Evolutionary conservation across 805 yeast genomes (phyloP).

Genomic region (Hanseniaspora singularis): DNA sequence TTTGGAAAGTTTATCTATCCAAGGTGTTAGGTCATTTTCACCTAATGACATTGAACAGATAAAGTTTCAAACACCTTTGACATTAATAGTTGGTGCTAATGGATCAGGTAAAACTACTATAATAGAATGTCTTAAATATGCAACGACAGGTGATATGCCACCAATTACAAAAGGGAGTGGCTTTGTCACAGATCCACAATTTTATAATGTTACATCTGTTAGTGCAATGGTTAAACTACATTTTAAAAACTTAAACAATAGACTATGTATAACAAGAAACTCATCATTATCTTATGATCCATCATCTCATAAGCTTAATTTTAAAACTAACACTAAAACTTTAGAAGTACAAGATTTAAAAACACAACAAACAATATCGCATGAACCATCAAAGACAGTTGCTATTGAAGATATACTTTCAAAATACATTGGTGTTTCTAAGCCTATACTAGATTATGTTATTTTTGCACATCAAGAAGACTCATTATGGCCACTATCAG

Average conservation of each 20-base stretch:
- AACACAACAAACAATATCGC: slow-evolving; percentile 52
- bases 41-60: slow-evolving; percentile 75
- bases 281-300: slow-evolving; percentile 60
- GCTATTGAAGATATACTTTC: slow-evolving; percentile 81
- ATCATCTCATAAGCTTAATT: slow-evolving; percentile 50
- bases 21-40: slow-evolving; percentile 85
- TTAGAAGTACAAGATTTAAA: slow-evolving; percentile 71
- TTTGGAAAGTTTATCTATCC: slow-evolving; percentile 51
- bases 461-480: slow-evolving; percentile 97
- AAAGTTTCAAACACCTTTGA: slow-evolving; percentile 79
- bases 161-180: slow-evolving; percentile 96
- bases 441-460: slow-evolving; percentile 79
- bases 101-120: slow-evolving; percentile 96
- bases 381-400: slow-evolving; percentile 67
- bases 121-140: slow-evolving; percentile 85
- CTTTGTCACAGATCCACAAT: slow-evolving; percentile 82
- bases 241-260: slow-evolving; percentile 34
- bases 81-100: slow-evolving; percentile 88
- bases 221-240: slow-evolving; percentile 81
- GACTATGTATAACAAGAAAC: slow-evolving; percentile 77
- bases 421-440: slow-evolving; percentile 71
- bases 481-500: slow-evolving; percentile 89
- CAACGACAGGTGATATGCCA: slow-evolving; percentile 91
- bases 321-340: slow-evolving; percentile 61
- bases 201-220: slow-evolving; percentile 63